Conservation (phyloP, 2,329 filamentous ascomycete species). For the Beauveria sp. region DNA sequence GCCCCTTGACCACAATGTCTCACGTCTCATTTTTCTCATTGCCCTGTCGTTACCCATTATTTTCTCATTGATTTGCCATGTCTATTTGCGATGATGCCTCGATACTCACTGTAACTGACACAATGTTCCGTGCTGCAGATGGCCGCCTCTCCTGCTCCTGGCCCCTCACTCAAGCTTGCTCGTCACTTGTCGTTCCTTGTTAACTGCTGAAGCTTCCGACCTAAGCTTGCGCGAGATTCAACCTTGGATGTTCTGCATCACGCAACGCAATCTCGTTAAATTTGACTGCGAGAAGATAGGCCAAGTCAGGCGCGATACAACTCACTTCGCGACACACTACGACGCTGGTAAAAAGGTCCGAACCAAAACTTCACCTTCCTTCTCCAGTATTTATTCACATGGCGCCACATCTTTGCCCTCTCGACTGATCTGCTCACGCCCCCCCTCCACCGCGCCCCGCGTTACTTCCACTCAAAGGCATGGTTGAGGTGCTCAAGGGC, state of each 20-base stretch:
- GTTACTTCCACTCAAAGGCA: background rate
- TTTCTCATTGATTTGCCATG: background rate
- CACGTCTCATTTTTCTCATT: slow-evolving; percentile 1
- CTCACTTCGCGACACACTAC: background rate
- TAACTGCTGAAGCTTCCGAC: background rate
- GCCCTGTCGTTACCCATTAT: background rate
- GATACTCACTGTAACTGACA: background rate
- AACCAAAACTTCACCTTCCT: background rate
- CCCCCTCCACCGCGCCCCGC: background rate
- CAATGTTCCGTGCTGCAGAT: background rate
- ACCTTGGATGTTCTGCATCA: background rate
- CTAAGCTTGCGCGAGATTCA: background rate
- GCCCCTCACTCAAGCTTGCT: background rate
- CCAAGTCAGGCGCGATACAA: background rate
- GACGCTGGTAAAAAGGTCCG: background rate
- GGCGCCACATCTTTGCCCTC: slow-evolving; percentile 2
- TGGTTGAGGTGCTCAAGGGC: background rate
- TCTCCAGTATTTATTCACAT: background rate
- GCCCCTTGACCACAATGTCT: background rate
- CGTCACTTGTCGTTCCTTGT: background rate
- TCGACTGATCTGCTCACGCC: background rate
- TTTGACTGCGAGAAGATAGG: background rate
- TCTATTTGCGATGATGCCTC: background rate
- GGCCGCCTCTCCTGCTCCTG: background rate
- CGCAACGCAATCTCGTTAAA: background rate